A percentile compares a stretch with the other conserved stretches of the same genome.
These are phyloP conservation scores for Isabelozyma heimii DNA, from an alignment of 805 yeast species.

Conservation along the genomic window DNA sequence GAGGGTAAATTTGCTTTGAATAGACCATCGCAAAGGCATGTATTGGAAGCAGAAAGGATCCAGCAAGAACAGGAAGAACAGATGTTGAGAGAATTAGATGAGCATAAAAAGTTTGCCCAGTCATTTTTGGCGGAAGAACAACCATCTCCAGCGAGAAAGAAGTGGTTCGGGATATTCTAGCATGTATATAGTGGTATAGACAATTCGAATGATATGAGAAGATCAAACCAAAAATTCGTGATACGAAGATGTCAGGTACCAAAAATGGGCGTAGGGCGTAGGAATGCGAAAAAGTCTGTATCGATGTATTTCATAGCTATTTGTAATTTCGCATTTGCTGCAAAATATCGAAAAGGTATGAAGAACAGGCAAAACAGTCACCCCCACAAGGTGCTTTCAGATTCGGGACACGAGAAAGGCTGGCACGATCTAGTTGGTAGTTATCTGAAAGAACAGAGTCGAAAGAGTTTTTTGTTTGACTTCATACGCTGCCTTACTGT, in stretches of 20 bases:
- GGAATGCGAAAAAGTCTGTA: neutral
- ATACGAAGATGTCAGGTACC: too few relatives aligned
- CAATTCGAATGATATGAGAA: too few relatives aligned
- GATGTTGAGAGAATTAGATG: constrained; percentile 32
- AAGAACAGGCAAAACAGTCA: neutral
- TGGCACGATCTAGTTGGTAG: neutral
- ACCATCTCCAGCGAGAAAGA: constrained; percentile 12
- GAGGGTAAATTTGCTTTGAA: constrained; percentile 53
- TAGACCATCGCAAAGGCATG: constrained; percentile 69
- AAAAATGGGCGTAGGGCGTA: too few relatives aligned
- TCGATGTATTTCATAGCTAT: neutral
- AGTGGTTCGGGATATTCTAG: constrained; percentile 22
- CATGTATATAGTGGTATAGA: neutral
- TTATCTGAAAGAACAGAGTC: neutral
- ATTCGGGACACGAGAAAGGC: too few relatives aligned
- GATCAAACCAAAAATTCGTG: too few relatives aligned
- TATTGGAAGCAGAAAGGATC: constrained; percentile 70
- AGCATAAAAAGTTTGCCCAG: constrained; percentile 16
- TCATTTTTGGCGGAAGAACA: constrained; percentile 13
- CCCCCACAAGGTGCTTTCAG: too few relatives aligned
- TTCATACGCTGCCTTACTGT: neutral
- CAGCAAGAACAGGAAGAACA: constrained; percentile 65
- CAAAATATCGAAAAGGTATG: neutral
- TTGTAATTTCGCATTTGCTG: neutral
- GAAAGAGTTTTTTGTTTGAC: neutral